Base-by-base conservation (phyloP, 2,329 filamentous ascomycete species). In the Didymella arachidicola region DNA sequence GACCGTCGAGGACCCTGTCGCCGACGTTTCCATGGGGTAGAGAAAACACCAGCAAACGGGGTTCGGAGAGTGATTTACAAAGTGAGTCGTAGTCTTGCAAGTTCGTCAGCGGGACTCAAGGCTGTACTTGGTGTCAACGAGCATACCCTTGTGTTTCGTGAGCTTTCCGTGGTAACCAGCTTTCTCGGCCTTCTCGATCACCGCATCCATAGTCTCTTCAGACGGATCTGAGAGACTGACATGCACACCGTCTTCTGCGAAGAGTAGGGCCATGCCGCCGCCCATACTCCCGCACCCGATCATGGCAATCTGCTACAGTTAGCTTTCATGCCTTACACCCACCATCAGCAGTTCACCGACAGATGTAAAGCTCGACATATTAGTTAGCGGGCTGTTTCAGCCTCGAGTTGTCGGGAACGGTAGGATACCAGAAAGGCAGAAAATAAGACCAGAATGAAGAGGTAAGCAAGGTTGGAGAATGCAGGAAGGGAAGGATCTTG, bases 251-350 rank as follows among this genome's bases (percentile, higher is more conserved):
- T 84, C 77, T 63, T 88, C 85, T 16, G 84, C 84, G 59, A 87
- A 84, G 4, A 87, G 78, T 14, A 88, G 74, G 10, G 83, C 79
- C 80, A 88, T 84, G 57, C 82, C 83, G 4, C 81, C 82, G n/a
- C 85, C 86, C 83, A 87, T 88, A 64, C 80, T 83, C 4, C 85
- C 85, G 18, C 81, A 83, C 22, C 84, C 84, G 38, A 87, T 81
- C 77, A 87, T 83, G 49, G 82, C 84, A 60, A 87, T 73, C 79
- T 84, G 47, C 1, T n/a, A 0, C 30, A 16, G n/a, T 69, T 11
- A 69, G 59, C 11, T 19, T n/a, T 11, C 4, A 22, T 41, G 22
- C 46, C 19, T 5, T 26, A 12, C 34, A n/a, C 5, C n/a, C 7
- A 2, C n/a, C 32, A 34, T 7, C 8, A 26, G 0, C 12, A 6